Conservation (phyloP, 2,329 filamentous ascomycete species). For the Basipetospora chlamydospora region DNA sequence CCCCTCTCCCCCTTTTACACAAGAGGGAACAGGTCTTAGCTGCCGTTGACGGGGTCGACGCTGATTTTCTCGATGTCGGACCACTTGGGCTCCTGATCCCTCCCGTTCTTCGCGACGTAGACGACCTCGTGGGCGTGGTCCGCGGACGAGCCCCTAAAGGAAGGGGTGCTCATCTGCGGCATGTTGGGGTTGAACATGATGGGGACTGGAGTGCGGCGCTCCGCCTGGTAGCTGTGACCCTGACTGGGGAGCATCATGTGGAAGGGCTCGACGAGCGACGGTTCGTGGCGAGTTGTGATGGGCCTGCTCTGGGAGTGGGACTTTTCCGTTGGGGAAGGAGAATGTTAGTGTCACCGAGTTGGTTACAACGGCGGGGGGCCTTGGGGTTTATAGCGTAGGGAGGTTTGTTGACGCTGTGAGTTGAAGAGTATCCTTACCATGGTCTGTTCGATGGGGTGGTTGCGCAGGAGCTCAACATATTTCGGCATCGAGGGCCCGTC, state of each 20-base stretch:
- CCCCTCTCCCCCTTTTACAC: too few species aligned
- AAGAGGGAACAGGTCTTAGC: too few species aligned
- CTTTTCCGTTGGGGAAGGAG: neutral
- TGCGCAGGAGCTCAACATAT: slow-evolving; percentile 28
- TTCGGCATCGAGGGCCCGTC: slow-evolving; percentile 28
- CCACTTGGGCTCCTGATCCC: neutral
- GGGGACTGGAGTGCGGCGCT: slow-evolving; percentile 5
- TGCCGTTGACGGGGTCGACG: slow-evolving; percentile 1
- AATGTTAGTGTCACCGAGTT: neutral
- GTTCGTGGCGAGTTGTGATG: slow-evolving; percentile 3
- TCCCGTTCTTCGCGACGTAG: slow-evolving; percentile 1
- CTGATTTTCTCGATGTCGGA: slow-evolving; percentile 1
- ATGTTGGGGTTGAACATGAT: slow-evolving; percentile 4
- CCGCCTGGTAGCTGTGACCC: neutral
- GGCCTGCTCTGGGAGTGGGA: slow-evolving; percentile 1
- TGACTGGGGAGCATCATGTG: slow-evolving; percentile 1
- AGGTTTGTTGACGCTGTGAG: neutral
- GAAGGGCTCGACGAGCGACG: slow-evolving; percentile 1
- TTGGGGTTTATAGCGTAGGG: neutral
- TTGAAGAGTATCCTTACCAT: neutral
- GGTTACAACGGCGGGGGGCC: neutral
- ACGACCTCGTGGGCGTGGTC: slow-evolving; percentile 1
- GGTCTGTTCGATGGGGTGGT: slow-evolving; percentile 8
- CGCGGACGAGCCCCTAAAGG: neutral
- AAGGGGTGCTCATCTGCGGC: neutral